Evolutionary conservation across 768 basidiomycete species (phyloP).

Genomic region (Harrya chromipes): DNA sequence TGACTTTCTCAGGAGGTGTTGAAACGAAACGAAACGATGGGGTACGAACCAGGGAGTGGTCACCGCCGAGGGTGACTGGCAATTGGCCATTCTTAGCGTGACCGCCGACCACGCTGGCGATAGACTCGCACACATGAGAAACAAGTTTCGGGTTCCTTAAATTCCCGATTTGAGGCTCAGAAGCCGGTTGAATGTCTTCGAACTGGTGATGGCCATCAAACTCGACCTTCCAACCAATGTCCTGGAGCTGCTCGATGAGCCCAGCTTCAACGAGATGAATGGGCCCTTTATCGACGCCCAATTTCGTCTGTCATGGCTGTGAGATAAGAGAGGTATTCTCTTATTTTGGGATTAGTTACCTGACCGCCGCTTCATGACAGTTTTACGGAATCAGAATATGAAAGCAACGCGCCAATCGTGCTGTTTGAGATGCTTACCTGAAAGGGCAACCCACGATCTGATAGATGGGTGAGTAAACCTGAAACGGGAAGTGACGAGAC

Average conservation of each 20-base stretch:
- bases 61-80: conserved; percentile 91
- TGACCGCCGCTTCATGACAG: conserved; percentile 26
- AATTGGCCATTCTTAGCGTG: conserved; percentile 78
- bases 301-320: conserved; percentile 49
- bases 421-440: conserved; percentile 53
- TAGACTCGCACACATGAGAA: conserved; percentile 73
- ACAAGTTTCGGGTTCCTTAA: conserved; percentile 91
- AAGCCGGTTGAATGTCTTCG: conserved; percentile 58
- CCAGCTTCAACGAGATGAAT: conserved; percentile 88
- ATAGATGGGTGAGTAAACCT: conserved; percentile 7
- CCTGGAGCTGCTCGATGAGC: conserved; percentile 68
- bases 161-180: conserved; percentile 71
- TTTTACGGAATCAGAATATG: conserved; percentile 11
- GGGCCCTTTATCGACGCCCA: conserved; percentile 85
- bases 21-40: conserved; percentile 2
- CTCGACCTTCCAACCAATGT: conserved; percentile 83
- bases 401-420: background rate
- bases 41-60: conserved; percentile 81
- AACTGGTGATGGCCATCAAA: conserved; percentile 93
- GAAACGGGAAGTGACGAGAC: background rate
- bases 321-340: conserved; percentile 7
- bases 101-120: conserved; percentile 70
- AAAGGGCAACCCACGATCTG: conserved; percentile 96
- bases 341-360: conserved; percentile 10
- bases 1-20: background rate